phyloP scores from a whole-genome alignment of 2,329 filamentous ascomycete genomes.

The Tympanopsis confertula region DNA sequence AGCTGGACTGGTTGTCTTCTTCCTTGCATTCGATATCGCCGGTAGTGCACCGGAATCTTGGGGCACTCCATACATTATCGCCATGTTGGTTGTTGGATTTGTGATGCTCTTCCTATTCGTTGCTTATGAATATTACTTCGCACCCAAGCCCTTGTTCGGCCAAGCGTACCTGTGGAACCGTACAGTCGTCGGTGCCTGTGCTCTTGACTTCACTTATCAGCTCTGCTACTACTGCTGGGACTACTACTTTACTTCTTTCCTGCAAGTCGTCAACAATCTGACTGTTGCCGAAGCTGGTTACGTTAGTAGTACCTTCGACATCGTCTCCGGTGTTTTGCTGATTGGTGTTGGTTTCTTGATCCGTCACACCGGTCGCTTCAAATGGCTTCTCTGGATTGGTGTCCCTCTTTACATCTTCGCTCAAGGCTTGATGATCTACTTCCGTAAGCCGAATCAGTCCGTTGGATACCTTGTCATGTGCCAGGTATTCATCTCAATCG shows the following conservation, averaged over 20 bases:
- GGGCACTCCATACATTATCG: constrained; percentile 25
- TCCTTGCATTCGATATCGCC: constrained; percentile 40
- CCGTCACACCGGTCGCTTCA: constrained; percentile 5
- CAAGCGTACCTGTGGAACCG: constrained; percentile 16
- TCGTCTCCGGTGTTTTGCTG: constrained; percentile 19
- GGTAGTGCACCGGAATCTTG: constrained; percentile 26
- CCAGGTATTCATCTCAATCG: constrained; percentile 33
- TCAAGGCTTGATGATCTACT: constrained; percentile 27
- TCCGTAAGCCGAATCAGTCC: constrained; percentile 18
- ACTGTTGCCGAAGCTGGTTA: constrained; percentile 11
- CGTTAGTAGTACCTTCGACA: constrained; percentile 18
- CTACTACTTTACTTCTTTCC: constrained; percentile 6
- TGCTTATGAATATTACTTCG: constrained; percentile 31
- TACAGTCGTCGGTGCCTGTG: constrained; percentile 3
- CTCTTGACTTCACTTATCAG: constrained; percentile 3
- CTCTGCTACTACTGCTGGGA: constrained; percentile 8
- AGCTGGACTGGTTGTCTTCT: constrained; percentile 31
- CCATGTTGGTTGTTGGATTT: constrained; percentile 34
- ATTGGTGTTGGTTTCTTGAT: constrained; percentile 18
- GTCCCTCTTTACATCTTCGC: constrained; percentile 20
- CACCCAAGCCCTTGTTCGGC: constrained; percentile 30
- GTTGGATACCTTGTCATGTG: constrained; percentile 25
- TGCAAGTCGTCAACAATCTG: constrained; percentile 10
- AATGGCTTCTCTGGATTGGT: constrained; percentile 3
- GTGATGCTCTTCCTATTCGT: constrained; percentile 30